Evolutionary conservation across 495 filamentous ascomycete species (phyloP), one percentile per base, ranked within the genome.

Genomic region (Penicillium flavigenum): DNA sequence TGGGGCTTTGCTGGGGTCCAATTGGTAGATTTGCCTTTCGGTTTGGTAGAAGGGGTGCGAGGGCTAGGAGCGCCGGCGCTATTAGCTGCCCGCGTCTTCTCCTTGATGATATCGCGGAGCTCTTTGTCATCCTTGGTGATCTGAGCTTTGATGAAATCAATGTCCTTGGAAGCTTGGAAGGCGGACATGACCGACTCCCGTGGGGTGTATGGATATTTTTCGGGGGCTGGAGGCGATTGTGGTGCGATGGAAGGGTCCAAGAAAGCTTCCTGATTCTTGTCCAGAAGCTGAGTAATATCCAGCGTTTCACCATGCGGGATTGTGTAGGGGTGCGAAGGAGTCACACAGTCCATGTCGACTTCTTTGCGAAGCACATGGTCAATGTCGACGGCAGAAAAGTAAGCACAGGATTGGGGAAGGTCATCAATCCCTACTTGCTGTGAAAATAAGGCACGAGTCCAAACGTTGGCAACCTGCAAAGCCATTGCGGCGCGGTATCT

Each of bases 391-490:
- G 94, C 91, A 2, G 89, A 95, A 76, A 98, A 98, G 72, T 89
- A 98, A 20, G 94, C 94, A 64, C 91, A 96, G 4, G 86, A 84
- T 68, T 96, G 94, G 3, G 94, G 94, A 6, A 98, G 83, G 64
- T 98, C 95, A 57, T 96, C 76, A 61, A 98, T 98, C 41, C 94
- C 94, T 60, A 98, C 89, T 73, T 98, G 93, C 71, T 98, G 89
- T 3, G 88, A 86, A 68, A 98, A 98, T 87, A 98, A 95, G 56
- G 91, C 91, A 41, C 94, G 84, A 0, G 94, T 98, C 94, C 94
- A 98, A 39, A 98, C 76, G 64, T 98, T 98, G 49, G 95, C 84
- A 16, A 98, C 79, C 69, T 98, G 94, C 53, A 98, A 77, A 14
- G 94, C 95, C 83, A 98, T 86, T 16, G 92, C 92, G 24, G 86